These are phyloP conservation scores for Ceratonia siliqua DNA, from an alignment of 306 rosid species.

Conservation along the genomic window DNA sequence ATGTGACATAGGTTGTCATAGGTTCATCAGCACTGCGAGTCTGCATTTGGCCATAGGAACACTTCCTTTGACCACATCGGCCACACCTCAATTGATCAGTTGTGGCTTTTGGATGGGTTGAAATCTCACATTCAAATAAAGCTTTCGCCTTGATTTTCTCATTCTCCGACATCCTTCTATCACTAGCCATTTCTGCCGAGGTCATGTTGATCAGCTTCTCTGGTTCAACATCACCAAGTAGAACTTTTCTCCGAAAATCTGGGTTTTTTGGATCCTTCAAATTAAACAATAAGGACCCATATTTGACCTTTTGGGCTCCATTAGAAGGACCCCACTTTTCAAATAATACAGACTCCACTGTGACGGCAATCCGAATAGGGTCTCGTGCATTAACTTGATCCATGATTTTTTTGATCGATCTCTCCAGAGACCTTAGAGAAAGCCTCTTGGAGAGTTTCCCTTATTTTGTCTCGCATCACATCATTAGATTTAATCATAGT, in stretches of 20 bases:
- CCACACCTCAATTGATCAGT: slow-evolving; percentile 90
- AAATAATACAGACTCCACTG: slow-evolving; percentile 76
- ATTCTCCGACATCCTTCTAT: slow-evolving; percentile 63
- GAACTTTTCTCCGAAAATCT: slow-evolving; percentile 84
- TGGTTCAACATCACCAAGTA: slow-evolving; percentile 65
- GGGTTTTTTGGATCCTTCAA: slow-evolving; percentile 86
- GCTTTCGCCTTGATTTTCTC: slow-evolving; percentile 66
- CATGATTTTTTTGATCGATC: slow-evolving; percentile 57
- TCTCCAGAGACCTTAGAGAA: slow-evolving; percentile 68
- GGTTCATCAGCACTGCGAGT: slow-evolving; percentile 99
- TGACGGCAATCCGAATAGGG: slow-evolving; percentile 82
- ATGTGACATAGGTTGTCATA: slow-evolving; percentile 91
- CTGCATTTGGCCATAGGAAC: slow-evolving; percentile 91
- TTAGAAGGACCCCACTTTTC: slow-evolving; percentile 86
- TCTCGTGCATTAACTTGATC: slow-evolving; percentile 62
- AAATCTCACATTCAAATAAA: slow-evolving; percentile 76
- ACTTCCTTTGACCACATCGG: slow-evolving; percentile 79
- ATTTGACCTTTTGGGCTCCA: slow-evolving; percentile 83
- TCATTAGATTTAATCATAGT: slow-evolving; percentile 74
- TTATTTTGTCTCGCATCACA: slow-evolving; percentile 60
- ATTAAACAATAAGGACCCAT: slow-evolving; percentile 78
- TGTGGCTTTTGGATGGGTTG: slow-evolving; percentile 59
- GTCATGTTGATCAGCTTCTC: slow-evolving; percentile 67
- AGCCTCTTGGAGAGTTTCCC: slow-evolving; percentile 73
- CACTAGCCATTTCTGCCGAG: slow-evolving; percentile 90